Percentiles rank a stretch among this genome's conserved stretches.
Evolutionary conservation across 768 basidiomycete species (phyloP).

Genomic region (Grammothele lineata): DNA sequence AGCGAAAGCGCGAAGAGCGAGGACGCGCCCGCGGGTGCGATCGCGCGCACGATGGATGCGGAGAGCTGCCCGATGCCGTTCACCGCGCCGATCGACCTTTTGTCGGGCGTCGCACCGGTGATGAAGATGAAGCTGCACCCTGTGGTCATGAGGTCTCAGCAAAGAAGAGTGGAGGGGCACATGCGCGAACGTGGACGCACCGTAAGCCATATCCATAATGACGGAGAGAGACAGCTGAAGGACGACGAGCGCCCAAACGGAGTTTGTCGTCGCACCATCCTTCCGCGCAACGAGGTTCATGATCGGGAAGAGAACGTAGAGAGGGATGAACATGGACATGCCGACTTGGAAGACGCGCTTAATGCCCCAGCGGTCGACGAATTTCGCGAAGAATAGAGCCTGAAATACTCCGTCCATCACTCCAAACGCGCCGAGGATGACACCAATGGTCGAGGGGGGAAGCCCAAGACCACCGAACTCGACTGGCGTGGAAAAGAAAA

Average conservation of each 20-base stretch:
- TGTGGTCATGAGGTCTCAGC: background rate
- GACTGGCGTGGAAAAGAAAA: constrained; percentile 37
- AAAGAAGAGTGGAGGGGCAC: background rate
- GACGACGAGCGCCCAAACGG: constrained; percentile 22
- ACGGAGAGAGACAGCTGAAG: constrained; percentile 23
- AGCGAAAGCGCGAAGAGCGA: constrained; percentile 55
- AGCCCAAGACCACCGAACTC: constrained; percentile 35
- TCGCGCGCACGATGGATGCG: constrained; percentile 41
- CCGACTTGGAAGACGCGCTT: constrained; percentile 27
- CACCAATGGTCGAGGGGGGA: constrained; percentile 34
- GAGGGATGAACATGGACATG: constrained; percentile 23
- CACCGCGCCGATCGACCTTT: constrained; percentile 41
- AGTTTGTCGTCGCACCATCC: constrained; percentile 8
- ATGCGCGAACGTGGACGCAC: constrained; percentile 19
- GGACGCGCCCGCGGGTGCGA: constrained; percentile 51
- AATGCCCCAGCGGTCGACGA: constrained; percentile 33
- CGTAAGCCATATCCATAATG: constrained; percentile 27
- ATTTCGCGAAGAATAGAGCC: constrained; percentile 32
- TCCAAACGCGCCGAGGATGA: constrained; percentile 33
- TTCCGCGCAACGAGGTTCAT: constrained; percentile 22
- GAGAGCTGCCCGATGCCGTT: constrained; percentile 56
- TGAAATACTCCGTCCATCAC: constrained; percentile 36
- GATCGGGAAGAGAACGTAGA: constrained; percentile 27
- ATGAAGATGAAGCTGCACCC: constrained; percentile 31
- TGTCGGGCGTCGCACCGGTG: constrained; percentile 26